Conservation (phyloP, 2,329 filamentous ascomycete genomes). For the Phialophora expanda region DNA sequence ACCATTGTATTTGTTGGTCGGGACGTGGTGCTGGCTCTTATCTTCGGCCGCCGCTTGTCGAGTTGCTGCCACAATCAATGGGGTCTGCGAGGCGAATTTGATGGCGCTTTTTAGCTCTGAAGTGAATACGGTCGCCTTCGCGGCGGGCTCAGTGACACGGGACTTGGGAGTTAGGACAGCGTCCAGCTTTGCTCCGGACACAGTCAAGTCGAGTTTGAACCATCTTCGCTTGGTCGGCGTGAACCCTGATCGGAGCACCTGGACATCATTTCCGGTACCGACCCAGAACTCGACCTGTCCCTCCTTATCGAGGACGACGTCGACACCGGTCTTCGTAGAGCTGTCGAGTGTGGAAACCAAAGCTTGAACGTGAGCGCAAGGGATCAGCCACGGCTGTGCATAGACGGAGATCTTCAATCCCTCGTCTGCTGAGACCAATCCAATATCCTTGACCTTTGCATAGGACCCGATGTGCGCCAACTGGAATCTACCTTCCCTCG, state of each 20-base stretch:
- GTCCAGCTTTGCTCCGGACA: too few relatives aligned
- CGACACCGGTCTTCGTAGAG: slow-evolving; percentile 16
- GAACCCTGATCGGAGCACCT: too few relatives aligned
- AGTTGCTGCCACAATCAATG: slow-evolving; percentile 1
- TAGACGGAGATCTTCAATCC: too few relatives aligned
- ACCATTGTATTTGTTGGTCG: slow-evolving; percentile 27
- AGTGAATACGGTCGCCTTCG: too few relatives aligned
- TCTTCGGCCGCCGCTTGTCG: slow-evolving; percentile 2
- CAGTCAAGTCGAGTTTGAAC: too few relatives aligned
- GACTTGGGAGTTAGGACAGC: too few relatives aligned
- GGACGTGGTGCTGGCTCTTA: slow-evolving; percentile 6
- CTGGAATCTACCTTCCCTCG: slow-evolving; percentile 22
- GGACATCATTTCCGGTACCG: slow-evolving; percentile 1
- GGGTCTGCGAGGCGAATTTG: background rate
- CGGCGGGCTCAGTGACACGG: too few relatives aligned
- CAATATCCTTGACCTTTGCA: slow-evolving; percentile 14
- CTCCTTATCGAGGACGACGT: slow-evolving; percentile 6
- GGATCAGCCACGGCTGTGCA: slow-evolving; percentile 1
- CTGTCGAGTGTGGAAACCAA: slow-evolving; percentile 25
- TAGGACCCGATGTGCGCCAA: slow-evolving; percentile 28
- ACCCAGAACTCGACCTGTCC: slow-evolving; percentile 17
- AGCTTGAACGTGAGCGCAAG: slow-evolving; percentile 17
- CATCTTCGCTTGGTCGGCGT: too few relatives aligned
- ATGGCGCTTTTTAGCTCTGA: too few relatives aligned
- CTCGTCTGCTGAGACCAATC: background rate